Evolutionary conservation across 78 protist species (phyloP).

Genomic region (Neovahlkampfia damariscottae): DNA sequence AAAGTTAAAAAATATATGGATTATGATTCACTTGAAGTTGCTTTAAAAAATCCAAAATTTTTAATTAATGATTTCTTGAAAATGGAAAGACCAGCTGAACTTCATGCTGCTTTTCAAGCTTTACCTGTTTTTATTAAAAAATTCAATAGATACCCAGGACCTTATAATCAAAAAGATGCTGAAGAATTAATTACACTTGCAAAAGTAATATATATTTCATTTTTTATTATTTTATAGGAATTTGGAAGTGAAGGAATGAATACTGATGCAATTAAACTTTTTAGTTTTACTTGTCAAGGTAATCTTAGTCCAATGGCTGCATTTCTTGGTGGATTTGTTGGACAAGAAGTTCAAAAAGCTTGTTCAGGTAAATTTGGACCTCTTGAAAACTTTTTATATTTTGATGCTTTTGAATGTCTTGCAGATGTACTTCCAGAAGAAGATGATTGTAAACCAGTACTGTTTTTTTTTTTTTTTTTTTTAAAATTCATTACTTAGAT

Average conservation of each 20-base stretch:
- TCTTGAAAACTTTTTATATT: constrained; percentile 41
- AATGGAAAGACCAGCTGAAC: constrained; percentile 5
- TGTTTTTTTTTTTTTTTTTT: background rate
- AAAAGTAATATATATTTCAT: background rate
- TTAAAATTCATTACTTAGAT: background rate
- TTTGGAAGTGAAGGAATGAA: background rate
- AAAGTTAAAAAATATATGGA: background rate
- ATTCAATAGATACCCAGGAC: constrained; percentile 1
- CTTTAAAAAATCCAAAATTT: background rate
- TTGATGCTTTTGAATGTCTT: constrained; percentile 26
- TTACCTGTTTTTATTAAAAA: background rate
- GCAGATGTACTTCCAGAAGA: background rate
- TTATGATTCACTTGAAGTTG: background rate
- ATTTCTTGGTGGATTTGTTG: constrained; percentile 41
- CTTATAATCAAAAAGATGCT: background rate
- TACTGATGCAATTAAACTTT: background rate
- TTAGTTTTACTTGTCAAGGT: background rate
- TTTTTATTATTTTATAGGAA: too few relatives aligned
- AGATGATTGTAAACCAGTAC: background rate
- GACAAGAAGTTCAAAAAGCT: constrained; percentile 63
- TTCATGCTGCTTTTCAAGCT: constrained; percentile 15
- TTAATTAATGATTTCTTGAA: background rate
- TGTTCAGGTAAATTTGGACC: constrained; percentile 41
- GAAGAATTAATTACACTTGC: background rate
- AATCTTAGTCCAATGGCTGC: constrained; percentile 27